Evolutionary conservation across 768 basidiomycete species (phyloP).

Genomic region (Tricholoma furcatifolium): DNA sequence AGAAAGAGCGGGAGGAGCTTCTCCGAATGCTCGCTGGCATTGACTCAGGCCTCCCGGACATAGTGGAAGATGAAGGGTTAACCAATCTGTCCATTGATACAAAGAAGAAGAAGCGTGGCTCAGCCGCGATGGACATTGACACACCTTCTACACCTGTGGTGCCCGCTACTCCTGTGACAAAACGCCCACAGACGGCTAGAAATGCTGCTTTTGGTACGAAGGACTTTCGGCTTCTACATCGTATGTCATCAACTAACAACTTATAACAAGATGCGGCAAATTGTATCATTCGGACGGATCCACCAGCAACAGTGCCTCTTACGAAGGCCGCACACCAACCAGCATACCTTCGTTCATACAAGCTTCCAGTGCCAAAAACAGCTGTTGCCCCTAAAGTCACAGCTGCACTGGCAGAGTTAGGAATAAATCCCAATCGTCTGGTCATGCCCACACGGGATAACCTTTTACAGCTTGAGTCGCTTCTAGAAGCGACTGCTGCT

Average conservation of each 20-base stretch:
- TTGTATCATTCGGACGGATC: conserved; percentile 73
- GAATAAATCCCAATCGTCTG: conserved; percentile 67
- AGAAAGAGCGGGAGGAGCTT: conserved; percentile 84
- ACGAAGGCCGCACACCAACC: conserved; percentile 80
- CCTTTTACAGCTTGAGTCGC: conserved; percentile 64
- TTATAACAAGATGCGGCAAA: conserved; percentile 55
- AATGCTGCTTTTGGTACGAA: conserved; percentile 57
- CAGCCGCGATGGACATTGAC: conserved; percentile 38
- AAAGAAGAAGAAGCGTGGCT: conserved; percentile 62
- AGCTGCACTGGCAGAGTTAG: conserved; percentile 74
- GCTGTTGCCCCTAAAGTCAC: conserved; percentile 73
- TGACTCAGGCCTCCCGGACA: conserved; percentile 81
- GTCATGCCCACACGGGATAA: conserved; percentile 95
- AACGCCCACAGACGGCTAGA: conserved; percentile 48
- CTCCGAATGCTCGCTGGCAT: conserved; percentile 81
- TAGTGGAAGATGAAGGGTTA: conserved; percentile 65
- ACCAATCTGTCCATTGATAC: conserved; percentile 45
- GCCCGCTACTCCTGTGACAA: conserved; percentile 32
- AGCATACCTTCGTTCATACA: conserved; percentile 84
- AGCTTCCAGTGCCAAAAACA: conserved; percentile 77
- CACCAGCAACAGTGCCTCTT: conserved; percentile 46
- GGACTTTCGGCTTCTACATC: background rate
- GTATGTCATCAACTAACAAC: conserved; percentile 13
- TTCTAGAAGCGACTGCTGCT: conserved; percentile 68
- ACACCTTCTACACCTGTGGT: conserved; percentile 47